Evolutionary conservation across 352 stramenopile genomes (phyloP).

Genomic region (Phytophthora tubulina): DNA sequence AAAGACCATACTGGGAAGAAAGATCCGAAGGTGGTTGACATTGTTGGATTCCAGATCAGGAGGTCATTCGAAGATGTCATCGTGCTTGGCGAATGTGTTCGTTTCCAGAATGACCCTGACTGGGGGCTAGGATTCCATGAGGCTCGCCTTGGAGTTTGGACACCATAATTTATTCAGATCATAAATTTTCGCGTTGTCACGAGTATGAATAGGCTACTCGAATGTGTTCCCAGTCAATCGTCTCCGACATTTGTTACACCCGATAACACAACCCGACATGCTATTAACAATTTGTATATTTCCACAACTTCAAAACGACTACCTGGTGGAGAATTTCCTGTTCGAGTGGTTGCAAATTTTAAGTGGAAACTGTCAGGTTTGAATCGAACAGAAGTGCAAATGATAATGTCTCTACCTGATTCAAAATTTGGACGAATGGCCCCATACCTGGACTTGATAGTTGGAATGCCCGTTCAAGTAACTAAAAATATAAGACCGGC

Average conservation of each 20-base stretch:
- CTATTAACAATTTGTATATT: constrained; percentile 2
- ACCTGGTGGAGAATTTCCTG: background rate
- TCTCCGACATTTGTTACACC: background rate
- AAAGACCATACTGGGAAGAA: background rate
- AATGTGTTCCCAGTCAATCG: too few species aligned
- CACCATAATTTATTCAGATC: background rate
- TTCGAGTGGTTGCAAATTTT: too few species aligned
- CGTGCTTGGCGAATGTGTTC: background rate
- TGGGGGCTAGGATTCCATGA: constrained; percentile 3
- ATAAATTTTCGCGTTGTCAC: background rate
- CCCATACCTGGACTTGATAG: background rate
- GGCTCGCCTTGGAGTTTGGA: constrained; percentile 8
- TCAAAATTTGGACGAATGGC: background rate
- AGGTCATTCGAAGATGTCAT: background rate
- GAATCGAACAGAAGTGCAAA: background rate
- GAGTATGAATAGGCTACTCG: too few species aligned
- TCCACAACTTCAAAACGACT: background rate
- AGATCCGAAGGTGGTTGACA: background rate
- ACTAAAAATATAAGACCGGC: background rate
- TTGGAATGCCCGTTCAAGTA: background rate
- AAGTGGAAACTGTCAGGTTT: background rate
- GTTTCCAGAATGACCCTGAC: constrained; percentile 4
- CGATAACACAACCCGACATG: background rate
- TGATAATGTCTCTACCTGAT: background rate
- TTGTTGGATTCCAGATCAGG: background rate